Evolutionary conservation across 2,329 filamentous ascomycete species (phyloP), one percentile per base, ranked within the genome.

Genomic region (Leptographium lundbergii): DNA sequence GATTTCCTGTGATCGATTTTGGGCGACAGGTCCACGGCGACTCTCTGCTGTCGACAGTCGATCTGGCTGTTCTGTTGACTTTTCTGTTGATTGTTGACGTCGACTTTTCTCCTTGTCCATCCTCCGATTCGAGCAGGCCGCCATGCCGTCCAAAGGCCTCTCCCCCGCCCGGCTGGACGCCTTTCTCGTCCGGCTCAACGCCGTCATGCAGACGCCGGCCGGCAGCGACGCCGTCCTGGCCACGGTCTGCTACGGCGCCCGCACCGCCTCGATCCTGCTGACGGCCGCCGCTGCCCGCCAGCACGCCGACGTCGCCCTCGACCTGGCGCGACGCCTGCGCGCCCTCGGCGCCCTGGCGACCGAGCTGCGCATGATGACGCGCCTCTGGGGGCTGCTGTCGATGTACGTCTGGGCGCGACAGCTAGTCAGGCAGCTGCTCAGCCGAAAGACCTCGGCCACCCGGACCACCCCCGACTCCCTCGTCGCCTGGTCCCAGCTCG

Each of bases 351-450:
- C 72, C 39, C 74, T 92, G 57, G 77, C 94, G 54, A 79, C 78
- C 65, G 88, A 94, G 68, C 81, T 84, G 62, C 78, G 88, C 61
- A 86, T 85, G 60, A 89, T 91, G 69, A 74, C 81, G 62, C 81
- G 91, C 0, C 77, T 96, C 34, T 95, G 89, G 86, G 86, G 84
- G 0, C 69, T 91, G 66, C 66, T 96, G 68, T 84, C 84, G 56
- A 77, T 95, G 70, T 88, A 89, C 71, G 75, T 85, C 63, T 87
- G 85, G 77, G 83, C 77, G 19, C 78, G 81, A 62, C 70, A 68
- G 58, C 73, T 85, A 72, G 58, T 56, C 72, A 66, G 50, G 71
- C 67, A 45, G 67, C 29, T 1, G 14, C 2, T 39, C 22, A 22
- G 22, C 9, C n/a, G 22, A n/a, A n/a, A 22, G 9, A n/a, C 5